Base-by-base conservation (phyloP, 768 basidiomycete species). In the Pleurotus pulmonarius region DNA sequence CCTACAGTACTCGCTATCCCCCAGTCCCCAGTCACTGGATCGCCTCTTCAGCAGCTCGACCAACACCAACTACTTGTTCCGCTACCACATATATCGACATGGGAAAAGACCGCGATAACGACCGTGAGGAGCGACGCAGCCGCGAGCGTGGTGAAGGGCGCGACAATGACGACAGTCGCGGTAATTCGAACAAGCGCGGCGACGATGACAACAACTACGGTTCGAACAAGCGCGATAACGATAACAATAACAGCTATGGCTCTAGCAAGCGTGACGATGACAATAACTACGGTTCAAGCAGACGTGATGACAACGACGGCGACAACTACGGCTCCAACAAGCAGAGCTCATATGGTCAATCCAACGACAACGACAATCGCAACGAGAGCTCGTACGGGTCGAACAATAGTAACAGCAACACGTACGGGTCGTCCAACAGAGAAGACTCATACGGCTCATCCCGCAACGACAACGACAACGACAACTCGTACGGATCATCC, bases 401-500 rank as follows among this genome's bases (percentile, higher is more conserved):
- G 9, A 37, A 34, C 34, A 41, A 53, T 7, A 25, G 41, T 13
- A 25, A 25, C 18, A 24, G 41, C 15, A 51, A 37, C 16, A 22
- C 51, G 12, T 53, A 53, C 20, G 51, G 51, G n/a, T 41, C 37
- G 5, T 53, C 51, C 18, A 25, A 53, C 37, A 41, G 24, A 12
- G 49, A 51, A 25, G 38, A 53, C 39, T 22, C 38, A 7, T 53
- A 53, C 39, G 51, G 51, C 16, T 25, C 37, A 5, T 53, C 51
- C 51, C 39, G 41, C 39, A 53, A 52, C 18, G 37, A 52, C 2
- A 52, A 53, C 41, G 58, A 60, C 41, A 56, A 49, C 26, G 29
- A 39, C 39, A 16, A 38, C 8, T 53, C 51, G 18, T 56, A 58
- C 44, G 58, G 59, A 49, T 57, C 25, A 47, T 59, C 56, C 48